Evolutionary conservation across 1,284 basidiomycete species (phyloP).

Genomic region (Laetiporus sulphureus): DNA sequence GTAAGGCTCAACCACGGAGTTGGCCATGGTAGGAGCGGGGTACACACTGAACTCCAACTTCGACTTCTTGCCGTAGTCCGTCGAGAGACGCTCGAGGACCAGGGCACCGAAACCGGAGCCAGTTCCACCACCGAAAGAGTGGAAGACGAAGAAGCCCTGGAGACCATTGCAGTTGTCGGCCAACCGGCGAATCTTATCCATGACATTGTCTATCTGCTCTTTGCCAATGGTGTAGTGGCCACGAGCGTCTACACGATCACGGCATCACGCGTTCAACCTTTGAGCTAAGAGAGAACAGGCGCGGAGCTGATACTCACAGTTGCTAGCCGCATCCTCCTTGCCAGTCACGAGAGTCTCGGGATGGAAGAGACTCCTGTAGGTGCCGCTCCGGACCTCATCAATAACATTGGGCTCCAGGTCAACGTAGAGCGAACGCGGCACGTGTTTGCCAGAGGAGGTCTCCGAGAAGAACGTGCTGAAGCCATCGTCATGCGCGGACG

Average conservation of each 20-base stretch:
- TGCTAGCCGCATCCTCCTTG: constrained; percentile 99
- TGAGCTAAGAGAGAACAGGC: not conserved
- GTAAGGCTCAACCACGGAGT: constrained; percentile 98
- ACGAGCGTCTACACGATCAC: constrained; percentile 68
- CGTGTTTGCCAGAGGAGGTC: constrained; percentile 93
- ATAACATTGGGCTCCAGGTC: constrained; percentile 97
- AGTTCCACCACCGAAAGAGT: constrained; percentile 99
- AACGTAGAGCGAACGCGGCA: constrained; percentile 96
- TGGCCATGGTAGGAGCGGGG: constrained; percentile 91
- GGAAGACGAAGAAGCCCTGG: constrained; percentile 99
- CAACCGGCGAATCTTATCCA: constrained; percentile 95
- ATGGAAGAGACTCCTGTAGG: constrained; percentile 96
- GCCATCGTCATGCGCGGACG: constrained; percentile 76
- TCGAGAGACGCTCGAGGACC: constrained; percentile 93
- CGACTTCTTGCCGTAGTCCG: constrained; percentile 99
- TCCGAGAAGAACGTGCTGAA: constrained; percentile 98
- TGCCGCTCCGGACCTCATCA: constrained; percentile 94
- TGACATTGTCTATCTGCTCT: constrained; percentile 87
- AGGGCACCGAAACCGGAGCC: constrained; percentile 99
- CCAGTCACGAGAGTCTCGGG: constrained; percentile 98
- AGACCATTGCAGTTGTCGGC: constrained; percentile 97
- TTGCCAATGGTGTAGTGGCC: constrained; percentile 99
- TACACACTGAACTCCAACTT: constrained; percentile 99
- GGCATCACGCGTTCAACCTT: no score
- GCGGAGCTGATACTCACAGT: constrained; percentile 57